These are phyloP conservation scores for Diospyros lotus DNA, from an alignment of 148 eudicot species.

Conservation along the genomic window DNA sequence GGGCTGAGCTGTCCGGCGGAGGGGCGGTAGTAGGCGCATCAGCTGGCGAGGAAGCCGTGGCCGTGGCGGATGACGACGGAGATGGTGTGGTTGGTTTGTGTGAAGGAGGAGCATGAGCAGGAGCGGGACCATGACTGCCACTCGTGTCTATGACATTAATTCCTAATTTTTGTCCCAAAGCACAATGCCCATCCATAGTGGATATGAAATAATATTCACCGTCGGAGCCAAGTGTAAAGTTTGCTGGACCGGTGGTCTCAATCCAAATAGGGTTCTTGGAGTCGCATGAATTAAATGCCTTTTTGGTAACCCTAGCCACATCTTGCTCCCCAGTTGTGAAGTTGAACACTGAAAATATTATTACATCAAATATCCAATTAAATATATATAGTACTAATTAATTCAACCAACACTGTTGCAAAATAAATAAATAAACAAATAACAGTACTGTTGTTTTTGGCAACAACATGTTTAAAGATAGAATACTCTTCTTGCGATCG, in stretches of 20 bases:
- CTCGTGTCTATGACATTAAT: background rate
- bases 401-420: background rate
- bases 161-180: background rate
- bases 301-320: constrained; percentile 17
- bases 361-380: background rate
- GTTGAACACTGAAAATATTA: constrained; percentile 19
- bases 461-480: too few relatives aligned
- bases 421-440: background rate
- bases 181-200: background rate
- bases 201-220: background rate
- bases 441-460: too few relatives aligned
- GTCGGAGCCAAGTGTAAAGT: background rate
- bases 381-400: background rate
- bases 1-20: background rate
- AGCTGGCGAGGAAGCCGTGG: background rate
- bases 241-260: background rate
- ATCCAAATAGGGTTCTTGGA: background rate
- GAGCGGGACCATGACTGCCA: background rate
- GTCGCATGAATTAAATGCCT: background rate
- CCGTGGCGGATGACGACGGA: background rate
- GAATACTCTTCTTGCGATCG: too few relatives aligned
- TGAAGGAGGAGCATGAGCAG: background rate
- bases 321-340: constrained; percentile 15
- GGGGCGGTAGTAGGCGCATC: background rate
- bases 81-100: background rate